Conservation (phyloP, 441 rosid species). For the Dalechampia spathulata region DNA sequence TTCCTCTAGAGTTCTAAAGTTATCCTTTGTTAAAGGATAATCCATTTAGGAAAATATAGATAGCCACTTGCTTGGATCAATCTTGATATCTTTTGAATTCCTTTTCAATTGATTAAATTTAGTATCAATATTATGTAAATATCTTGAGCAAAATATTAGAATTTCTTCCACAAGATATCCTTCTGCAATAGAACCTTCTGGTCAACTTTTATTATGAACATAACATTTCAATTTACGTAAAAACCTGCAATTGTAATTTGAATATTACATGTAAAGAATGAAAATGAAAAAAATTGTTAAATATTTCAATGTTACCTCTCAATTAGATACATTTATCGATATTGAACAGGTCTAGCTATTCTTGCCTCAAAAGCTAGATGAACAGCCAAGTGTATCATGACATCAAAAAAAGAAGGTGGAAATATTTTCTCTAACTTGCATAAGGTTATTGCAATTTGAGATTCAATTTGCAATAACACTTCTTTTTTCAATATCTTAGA, state of each 20-base stretch:
- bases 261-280: too few species aligned
- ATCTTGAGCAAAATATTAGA: too few species aligned
- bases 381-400: not conserved
- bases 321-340: not conserved
- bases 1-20: not conserved
- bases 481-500: not conserved
- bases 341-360: not conserved
- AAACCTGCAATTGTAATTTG: too few species aligned
- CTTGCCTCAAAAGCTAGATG: not conserved
- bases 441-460: not conserved
- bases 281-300: too few species aligned
- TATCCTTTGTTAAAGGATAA: not conserved
- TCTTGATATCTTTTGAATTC: not conserved
- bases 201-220: not conserved
- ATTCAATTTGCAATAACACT: not conserved
- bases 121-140: not conserved
- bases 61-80: not conserved
- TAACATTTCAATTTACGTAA: not conserved
- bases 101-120: not conserved
- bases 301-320: not conserved
- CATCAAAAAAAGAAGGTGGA: not conserved
- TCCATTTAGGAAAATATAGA: not conserved
- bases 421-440: not conserved
- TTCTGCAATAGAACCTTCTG: not conserved
- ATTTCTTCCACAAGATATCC: not conserved